phyloP scores from a whole-genome alignment of 352 stramenopile species.

The Phytophthora kernoviae region DNA sequence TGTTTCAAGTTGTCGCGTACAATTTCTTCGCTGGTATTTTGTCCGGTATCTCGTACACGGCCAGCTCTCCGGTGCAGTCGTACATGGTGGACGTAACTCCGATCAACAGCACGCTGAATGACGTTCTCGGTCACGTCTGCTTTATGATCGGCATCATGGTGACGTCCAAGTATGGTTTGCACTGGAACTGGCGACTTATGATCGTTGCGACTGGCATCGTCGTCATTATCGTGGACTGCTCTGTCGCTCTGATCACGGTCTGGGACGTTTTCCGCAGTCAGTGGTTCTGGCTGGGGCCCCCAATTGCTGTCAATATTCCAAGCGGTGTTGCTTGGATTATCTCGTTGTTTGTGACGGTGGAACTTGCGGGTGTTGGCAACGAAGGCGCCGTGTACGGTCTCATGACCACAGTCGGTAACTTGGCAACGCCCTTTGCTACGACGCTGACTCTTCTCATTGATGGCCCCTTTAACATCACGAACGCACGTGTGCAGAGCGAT shows the following conservation, averaged over 20 bases:
- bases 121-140: constrained; percentile 27
- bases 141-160: constrained; percentile 34
- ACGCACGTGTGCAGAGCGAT: constrained; percentile 36
- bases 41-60: constrained; percentile 35
- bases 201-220: constrained; percentile 27
- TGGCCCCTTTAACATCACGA: constrained; percentile 36
- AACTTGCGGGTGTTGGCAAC: constrained; percentile 45
- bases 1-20: constrained; percentile 51
- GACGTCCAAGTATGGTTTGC: constrained; percentile 38
- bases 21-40: constrained; percentile 48
- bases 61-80: constrained; percentile 29
- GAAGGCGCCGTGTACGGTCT: constrained; percentile 46
- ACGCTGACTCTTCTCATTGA: constrained; percentile 41
- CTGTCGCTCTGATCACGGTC: constrained; percentile 35
- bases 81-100: constrained; percentile 37
- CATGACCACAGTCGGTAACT: constrained; percentile 39
- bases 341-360: constrained; percentile 37
- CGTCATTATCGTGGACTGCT: constrained; percentile 29
- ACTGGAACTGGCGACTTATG: constrained; percentile 47
- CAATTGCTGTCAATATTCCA: constrained; percentile 34
- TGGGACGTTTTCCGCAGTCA: constrained; percentile 44
- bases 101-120: constrained; percentile 36
- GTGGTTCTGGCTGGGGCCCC: constrained; percentile 38
- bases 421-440: constrained; percentile 35
- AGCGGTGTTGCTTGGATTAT: constrained; percentile 40